Conservation (phyloP, 208 protist genomes). For the Leishmania aethiopica region DNA sequence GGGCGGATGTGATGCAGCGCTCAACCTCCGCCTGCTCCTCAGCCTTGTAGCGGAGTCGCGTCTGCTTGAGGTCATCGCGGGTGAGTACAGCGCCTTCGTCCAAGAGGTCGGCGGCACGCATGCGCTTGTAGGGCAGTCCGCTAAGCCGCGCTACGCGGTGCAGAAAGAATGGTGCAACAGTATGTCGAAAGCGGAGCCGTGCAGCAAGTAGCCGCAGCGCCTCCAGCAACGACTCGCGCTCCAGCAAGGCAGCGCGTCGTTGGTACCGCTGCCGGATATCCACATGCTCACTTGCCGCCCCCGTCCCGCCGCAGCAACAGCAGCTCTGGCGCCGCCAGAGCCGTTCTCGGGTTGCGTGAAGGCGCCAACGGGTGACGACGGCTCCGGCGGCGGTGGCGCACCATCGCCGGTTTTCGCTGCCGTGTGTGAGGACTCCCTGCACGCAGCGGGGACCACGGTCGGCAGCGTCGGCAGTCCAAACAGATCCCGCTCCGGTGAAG, state of each 20-base stretch:
- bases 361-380: background rate
- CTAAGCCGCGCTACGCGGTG: conserved; percentile 74
- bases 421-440: conserved; percentile 1
- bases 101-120: conserved; percentile 45
- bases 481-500: background rate
- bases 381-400: background rate
- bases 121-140: conserved; percentile 59
- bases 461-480: background rate
- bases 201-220: conserved; percentile 45
- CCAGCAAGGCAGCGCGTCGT: conserved; percentile 3
- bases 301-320: background rate
- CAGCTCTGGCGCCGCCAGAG: background rate
- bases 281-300: background rate
- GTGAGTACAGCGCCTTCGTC: conserved; percentile 41
- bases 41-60: conserved; percentile 40
- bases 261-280: background rate
- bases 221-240: conserved; percentile 51
- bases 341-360: background rate
- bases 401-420: background rate
- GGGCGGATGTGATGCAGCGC: conserved; percentile 63
- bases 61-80: conserved; percentile 39
- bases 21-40: conserved; percentile 55
- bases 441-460: background rate
- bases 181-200: conserved; percentile 54
- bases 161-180: conserved; percentile 57